Conservation (phyloP, 768 basidiomycete species). For the Trichaptum fuscoviolaceum region DNA sequence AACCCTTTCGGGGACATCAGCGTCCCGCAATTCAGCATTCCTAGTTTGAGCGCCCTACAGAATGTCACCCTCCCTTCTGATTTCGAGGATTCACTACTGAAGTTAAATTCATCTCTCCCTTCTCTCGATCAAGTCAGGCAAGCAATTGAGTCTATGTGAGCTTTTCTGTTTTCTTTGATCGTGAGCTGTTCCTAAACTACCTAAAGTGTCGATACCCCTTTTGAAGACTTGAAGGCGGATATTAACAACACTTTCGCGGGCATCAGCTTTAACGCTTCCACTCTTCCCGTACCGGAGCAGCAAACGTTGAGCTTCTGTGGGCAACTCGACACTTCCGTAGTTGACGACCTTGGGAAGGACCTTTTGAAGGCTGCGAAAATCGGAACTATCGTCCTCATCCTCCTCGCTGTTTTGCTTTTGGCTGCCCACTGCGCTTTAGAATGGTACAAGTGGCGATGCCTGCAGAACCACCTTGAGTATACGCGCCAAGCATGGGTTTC, state of each 20-base stretch:
- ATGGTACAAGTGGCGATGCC: slow-evolving; percentile 83
- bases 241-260: slow-evolving; percentile 82
- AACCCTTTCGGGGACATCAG: slow-evolving; percentile 68
- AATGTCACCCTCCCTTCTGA: slow-evolving; percentile 77
- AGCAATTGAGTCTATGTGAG: slow-evolving; percentile 62
- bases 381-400: slow-evolving; percentile 66
- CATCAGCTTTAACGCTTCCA: slow-evolving; percentile 65
- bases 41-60: slow-evolving; percentile 65
- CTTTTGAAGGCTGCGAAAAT: slow-evolving; percentile 79
- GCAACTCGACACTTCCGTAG: slow-evolving; percentile 72
- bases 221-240: slow-evolving; percentile 80
- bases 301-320: slow-evolving; percentile 70
- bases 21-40: slow-evolving; percentile 68
- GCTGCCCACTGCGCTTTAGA: slow-evolving; percentile 71
- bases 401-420: slow-evolving; percentile 68
- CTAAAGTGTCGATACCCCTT: slow-evolving; percentile 73
- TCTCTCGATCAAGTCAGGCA: slow-evolving; percentile 71
- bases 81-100: slow-evolving; percentile 66
- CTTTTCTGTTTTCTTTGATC: slow-evolving; percentile 13
- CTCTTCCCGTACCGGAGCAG: slow-evolving; percentile 72
- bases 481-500: slow-evolving; percentile 74
- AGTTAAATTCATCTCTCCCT: slow-evolving; percentile 78
- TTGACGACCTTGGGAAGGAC: slow-evolving; percentile 80
- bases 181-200: slow-evolving; percentile 6
- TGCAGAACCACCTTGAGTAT: slow-evolving; percentile 57